phyloP scores from a whole-genome alignment of 352 stramenopile species.

The Albugo laibachii region DNA sequence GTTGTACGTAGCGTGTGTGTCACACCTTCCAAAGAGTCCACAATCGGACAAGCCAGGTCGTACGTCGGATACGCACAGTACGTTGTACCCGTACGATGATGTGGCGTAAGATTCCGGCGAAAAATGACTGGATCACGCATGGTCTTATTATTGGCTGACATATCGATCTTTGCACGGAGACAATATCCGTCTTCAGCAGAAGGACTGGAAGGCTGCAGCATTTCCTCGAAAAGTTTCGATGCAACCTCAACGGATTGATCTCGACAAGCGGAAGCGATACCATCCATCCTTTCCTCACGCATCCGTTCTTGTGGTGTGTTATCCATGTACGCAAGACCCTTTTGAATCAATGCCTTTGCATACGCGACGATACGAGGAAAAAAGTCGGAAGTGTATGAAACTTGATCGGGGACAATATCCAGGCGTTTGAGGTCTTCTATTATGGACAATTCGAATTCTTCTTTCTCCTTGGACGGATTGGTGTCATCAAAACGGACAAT shows the following conservation, averaged over 20 bases:
- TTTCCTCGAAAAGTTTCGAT: constrained; percentile 90
- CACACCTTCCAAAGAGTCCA: constrained; percentile 97
- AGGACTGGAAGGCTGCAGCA: constrained; percentile 79
- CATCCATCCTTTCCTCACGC: constrained; percentile 89
- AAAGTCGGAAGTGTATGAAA: constrained; percentile 97
- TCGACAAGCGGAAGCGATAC: constrained; percentile 81
- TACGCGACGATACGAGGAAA: constrained; percentile 92
- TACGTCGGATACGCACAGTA: constrained; percentile 99
- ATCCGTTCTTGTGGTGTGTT: constrained; percentile 97
- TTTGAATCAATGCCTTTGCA: constrained; percentile 86
- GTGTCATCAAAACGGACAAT: constrained; percentile 99
- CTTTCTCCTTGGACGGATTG: constrained; percentile 99
- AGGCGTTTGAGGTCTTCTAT: constrained; percentile 77
- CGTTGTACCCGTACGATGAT: constrained; percentile 85
- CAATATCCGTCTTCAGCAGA: constrained; percentile 56
- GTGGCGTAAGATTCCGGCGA: constrained; percentile 60
- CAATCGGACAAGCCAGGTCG: constrained; percentile 98
- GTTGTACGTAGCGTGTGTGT: constrained; percentile 97
- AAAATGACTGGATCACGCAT: constrained; percentile 79
- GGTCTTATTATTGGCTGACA: constrained; percentile 82
- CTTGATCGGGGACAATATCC: constrained; percentile 50
- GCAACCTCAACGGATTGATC: constrained; percentile 71
- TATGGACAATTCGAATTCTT: constrained; percentile 96
- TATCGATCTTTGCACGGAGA: constrained; percentile 88
- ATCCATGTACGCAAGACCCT: constrained; percentile 98